Percentiles rank a stretch among this genome's conserved stretches.
phyloP scores from a whole-genome alignment of 768 basidiomycete genomes.

The Cantharellus cinnabarinus region DNA sequence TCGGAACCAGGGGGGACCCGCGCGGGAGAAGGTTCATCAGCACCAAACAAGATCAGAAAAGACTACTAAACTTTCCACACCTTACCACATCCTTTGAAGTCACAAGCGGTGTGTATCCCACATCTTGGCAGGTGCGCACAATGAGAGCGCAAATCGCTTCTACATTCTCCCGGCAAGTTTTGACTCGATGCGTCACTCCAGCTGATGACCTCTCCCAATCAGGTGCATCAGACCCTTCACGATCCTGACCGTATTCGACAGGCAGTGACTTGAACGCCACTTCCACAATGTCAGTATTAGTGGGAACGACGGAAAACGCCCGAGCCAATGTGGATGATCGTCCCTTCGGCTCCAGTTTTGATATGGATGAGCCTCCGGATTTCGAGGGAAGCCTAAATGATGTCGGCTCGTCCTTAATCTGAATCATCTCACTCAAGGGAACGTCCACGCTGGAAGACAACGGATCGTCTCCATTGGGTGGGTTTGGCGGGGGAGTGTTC shows the following conservation, averaged over 20 bases:
- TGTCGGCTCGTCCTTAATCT: constrained; percentile 11
- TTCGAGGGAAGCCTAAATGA: background rate
- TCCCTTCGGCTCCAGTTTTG: background rate
- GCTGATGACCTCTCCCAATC: background rate
- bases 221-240: constrained; percentile 13
- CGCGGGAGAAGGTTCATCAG: background rate
- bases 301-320: background rate
- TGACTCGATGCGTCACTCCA: background rate
- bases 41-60: background rate
- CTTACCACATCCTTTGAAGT: background rate
- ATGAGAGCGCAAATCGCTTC: background rate
- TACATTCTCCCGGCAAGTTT: background rate
- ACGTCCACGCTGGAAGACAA: background rate
- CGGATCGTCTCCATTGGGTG: background rate
- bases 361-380: background rate
- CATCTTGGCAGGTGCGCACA: background rate
- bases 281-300: too few species aligned
- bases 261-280: constrained; percentile 68
- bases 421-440: too few species aligned
- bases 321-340: background rate
- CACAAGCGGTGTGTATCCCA: background rate
- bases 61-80: background rate
- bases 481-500: constrained; percentile 21
- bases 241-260: constrained; percentile 34
- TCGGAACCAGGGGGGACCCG: background rate